These are phyloP conservation scores for Daldinia sp. DNA, from an alignment of 2,329 filamentous ascomycete species.

Conservation along the genomic window DNA sequence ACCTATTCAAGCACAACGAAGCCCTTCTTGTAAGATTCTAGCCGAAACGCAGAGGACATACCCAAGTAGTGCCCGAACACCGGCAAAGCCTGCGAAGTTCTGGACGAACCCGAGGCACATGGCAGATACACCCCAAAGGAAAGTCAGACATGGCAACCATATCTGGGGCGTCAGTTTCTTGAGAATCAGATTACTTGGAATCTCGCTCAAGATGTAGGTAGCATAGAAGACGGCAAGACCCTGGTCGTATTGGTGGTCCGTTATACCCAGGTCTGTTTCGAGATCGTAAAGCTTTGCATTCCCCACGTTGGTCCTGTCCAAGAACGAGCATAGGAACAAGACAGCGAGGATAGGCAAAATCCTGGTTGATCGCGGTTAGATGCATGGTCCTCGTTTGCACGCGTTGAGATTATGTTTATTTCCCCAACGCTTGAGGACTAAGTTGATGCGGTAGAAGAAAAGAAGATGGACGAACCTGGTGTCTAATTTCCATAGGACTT, in stretches of 20 bases:
- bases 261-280: conserved; percentile 65
- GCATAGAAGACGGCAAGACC: conserved; percentile 72
- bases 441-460: neutral
- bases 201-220: conserved; percentile 68
- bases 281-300: conserved; percentile 73
- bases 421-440: neutral
- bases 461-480: conserved; percentile 51
- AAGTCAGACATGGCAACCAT: conserved; percentile 66
- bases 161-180: conserved; percentile 67
- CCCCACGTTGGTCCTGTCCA: conserved; percentile 76
- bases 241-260: conserved; percentile 68
- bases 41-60: conserved; percentile 11
- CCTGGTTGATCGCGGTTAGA: conserved; percentile 47
- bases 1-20: neutral
- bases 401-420: neutral
- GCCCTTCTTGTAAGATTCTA: neutral
- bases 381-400: neutral
- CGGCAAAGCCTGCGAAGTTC: conserved; percentile 64
- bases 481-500: conserved; percentile 63
- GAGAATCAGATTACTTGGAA: conserved; percentile 70
- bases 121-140: conserved; percentile 66
- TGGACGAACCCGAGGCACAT: conserved; percentile 65
- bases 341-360: conserved; percentile 70
- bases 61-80: conserved; percentile 66
- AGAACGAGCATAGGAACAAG: conserved; percentile 70